These are phyloP conservation scores for Psilocybe mexicana DNA, from an alignment of 1,284 basidiomycete species.

Conservation along the genomic window DNA sequence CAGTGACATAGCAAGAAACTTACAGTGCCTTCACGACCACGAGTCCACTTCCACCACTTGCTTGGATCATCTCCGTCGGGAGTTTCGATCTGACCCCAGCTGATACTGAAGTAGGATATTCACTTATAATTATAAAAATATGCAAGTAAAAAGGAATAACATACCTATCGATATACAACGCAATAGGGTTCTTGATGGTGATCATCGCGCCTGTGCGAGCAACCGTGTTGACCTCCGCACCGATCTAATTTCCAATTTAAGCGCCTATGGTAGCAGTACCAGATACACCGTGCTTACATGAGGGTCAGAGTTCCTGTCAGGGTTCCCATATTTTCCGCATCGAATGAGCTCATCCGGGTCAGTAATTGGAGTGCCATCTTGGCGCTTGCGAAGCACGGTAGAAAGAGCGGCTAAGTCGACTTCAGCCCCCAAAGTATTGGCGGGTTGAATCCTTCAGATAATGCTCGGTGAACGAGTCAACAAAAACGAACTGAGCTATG, in stretches of 20 bases:
- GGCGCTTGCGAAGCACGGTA: conserved; percentile 1
- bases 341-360: conserved; percentile 2
- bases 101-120: neutral
- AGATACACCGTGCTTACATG: neutral
- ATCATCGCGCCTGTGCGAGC: conserved; percentile 7
- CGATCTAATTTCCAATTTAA: conserved; percentile 1
- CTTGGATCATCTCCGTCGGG: conserved; percentile 3
- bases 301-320: conserved; percentile 1
- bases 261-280: neutral
- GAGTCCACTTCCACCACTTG: conserved; percentile 6
- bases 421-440: conserved; percentile 3
- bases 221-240: conserved; percentile 4
- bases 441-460: neutral
- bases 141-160: neutral
- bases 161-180: conserved; percentile 8
- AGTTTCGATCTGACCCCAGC: conserved; percentile 2
- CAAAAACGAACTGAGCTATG: neutral
- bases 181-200: conserved; percentile 8
- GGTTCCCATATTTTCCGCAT: neutral
- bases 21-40: neutral
- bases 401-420: neutral
- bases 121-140: neutral
- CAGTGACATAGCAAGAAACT: neutral
- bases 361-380: conserved; percentile 3
- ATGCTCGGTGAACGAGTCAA: neutral